Evolutionary conservation across 129 eudicot species (phyloP).

Genomic region (Dittrichia graveolens): DNA sequence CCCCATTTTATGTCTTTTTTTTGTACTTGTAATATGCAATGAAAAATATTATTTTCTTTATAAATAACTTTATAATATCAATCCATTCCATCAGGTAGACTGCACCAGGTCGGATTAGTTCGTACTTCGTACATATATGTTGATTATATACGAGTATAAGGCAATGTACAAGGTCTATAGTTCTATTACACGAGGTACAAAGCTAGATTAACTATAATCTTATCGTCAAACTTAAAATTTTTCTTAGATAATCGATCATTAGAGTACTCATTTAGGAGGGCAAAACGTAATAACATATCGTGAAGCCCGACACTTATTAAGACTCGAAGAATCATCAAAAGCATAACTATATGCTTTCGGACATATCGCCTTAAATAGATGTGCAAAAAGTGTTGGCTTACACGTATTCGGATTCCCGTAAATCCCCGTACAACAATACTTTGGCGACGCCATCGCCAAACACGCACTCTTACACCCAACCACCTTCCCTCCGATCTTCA

Average conservation of each 20-base stretch:
- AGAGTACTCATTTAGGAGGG: constrained; percentile 57
- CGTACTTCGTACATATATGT: too few species aligned
- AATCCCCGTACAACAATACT: constrained; percentile 79
- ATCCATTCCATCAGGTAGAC: too few species aligned
- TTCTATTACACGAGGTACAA: constrained; percentile 9
- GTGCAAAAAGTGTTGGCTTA: constrained; percentile 70
- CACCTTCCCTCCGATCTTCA: constrained; percentile 54
- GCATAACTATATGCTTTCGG: constrained; percentile 91
- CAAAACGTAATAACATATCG: constrained; percentile 88
- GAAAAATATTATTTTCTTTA: too few species aligned
- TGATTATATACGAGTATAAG: too few species aligned
- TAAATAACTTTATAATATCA: too few species aligned
- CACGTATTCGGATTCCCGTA: constrained; percentile 74
- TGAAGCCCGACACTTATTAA: constrained; percentile 79
- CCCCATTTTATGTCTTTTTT: too few species aligned
- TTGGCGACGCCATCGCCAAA: constrained; percentile 78
- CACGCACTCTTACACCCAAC: constrained; percentile 94
- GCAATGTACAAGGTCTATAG: too few species aligned
- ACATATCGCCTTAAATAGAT: constrained; percentile 81
- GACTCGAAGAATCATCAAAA: constrained; percentile 81
- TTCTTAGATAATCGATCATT: background rate
- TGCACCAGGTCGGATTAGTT: too few species aligned
- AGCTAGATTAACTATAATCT: background rate
- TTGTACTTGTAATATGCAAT: too few species aligned
- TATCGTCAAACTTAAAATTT: constrained; percentile 11